Conservation (phyloP, 768 basidiomycete species). For the Pleurotus pulmonarius region DNA sequence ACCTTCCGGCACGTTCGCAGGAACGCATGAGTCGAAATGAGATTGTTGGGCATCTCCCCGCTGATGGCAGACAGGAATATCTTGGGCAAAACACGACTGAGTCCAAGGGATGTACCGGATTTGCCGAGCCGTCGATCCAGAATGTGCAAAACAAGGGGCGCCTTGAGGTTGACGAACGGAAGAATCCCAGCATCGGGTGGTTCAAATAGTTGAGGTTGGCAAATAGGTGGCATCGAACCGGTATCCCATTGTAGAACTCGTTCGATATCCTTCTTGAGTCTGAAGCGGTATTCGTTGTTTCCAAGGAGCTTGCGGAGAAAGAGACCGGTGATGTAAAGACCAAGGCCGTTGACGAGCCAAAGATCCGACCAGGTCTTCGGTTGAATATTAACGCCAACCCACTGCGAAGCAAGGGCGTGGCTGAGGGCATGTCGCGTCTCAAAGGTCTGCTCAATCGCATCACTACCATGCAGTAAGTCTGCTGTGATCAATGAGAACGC, state of each 20-base stretch:
- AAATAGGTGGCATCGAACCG: conserved; percentile 88
- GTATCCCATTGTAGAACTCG: conserved; percentile 85
- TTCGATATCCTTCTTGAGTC: conserved; percentile 95
- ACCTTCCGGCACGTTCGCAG: conserved; percentile 90
- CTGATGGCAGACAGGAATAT: conserved; percentile 91
- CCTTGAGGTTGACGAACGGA: conserved; percentile 92
- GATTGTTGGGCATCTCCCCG: conserved; percentile 83
- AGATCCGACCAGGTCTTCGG: conserved; percentile 91
- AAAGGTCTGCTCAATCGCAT: conserved; percentile 89
- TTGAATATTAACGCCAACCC: conserved; percentile 95
- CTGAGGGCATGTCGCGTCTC: conserved; percentile 84
- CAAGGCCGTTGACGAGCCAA: conserved; percentile 96
- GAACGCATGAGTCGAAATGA: conserved; percentile 87
- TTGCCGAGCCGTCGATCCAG: conserved; percentile 92
- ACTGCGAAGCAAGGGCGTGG: conserved; percentile 91
- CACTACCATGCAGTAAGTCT: conserved; percentile 83
- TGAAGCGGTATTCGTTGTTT: conserved; percentile 95
- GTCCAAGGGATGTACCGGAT: conserved; percentile 89
- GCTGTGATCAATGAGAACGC: conserved; percentile 75
- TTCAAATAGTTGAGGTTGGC: conserved; percentile 80
- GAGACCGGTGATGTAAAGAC: conserved; percentile 84
- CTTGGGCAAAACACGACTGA: conserved; percentile 93
- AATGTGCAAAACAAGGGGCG: conserved; percentile 94
- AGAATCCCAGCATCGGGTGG: conserved; percentile 78
- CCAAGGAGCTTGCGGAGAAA: conserved; percentile 87